Evolutionary conservation across 2,329 filamentous ascomycete species (phyloP).

Genomic region (Diaporthe sp.): DNA sequence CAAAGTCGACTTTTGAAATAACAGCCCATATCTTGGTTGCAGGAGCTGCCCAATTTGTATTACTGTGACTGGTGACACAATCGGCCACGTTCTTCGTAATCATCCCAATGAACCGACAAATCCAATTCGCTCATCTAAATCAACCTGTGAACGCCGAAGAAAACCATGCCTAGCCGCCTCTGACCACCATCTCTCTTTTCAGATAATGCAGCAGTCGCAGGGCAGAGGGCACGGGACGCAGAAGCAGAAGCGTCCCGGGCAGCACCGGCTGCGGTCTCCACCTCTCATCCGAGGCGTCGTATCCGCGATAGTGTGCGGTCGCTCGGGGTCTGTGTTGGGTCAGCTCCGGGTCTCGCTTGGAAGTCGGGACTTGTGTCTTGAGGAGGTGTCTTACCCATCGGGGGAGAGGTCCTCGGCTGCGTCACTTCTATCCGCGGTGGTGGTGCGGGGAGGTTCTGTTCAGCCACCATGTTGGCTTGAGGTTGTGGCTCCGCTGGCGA

Average conservation of each 20-base stretch:
- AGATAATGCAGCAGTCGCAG: conserved; percentile 54
- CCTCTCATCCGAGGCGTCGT: conserved; percentile 44
- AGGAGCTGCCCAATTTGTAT: background rate
- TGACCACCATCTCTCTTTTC: conserved; percentile 15
- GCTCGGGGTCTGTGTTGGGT: conserved; percentile 43
- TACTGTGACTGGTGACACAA: conserved; percentile 12
- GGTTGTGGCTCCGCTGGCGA: conserved; percentile 30
- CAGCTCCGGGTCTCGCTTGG: background rate
- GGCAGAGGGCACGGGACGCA: conserved; percentile 54
- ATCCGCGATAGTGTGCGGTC: conserved; percentile 44
- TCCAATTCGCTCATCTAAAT: background rate
- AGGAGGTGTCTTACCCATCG: conserved; percentile 33
- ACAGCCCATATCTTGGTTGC: background rate
- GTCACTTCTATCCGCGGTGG: conserved; percentile 26
- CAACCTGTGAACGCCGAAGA: background rate
- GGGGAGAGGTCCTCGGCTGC: conserved; percentile 29
- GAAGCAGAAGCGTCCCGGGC: conserved; percentile 55
- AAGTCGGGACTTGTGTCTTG: background rate
- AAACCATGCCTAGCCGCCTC: conserved; percentile 17
- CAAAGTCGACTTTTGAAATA: background rate
- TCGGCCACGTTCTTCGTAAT: background rate
- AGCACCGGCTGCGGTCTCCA: conserved; percentile 46
- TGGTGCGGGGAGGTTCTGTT: conserved; percentile 31
- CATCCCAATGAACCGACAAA: background rate
- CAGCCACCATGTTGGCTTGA: conserved; percentile 33